Evolutionary conservation across 176 grass and related monocot species (phyloP).

Genomic region (sorghum (Sorghum bicolor)): Sorghum_bicolor_NCBIv3 NC_012879.2:9577501-9578000

Average conservation of each 20-base stretch:
- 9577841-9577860: background rate
- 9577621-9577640: background rate
- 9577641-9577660: background rate
- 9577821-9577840: no score
- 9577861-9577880: background rate
- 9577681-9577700: slow-evolving; percentile 28
- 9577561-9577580: background rate
- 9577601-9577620: background rate
- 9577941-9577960: background rate
- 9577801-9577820: background rate
- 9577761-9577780: background rate
- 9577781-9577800: background rate
- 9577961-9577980: background rate
- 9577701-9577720: background rate
- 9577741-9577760: background rate
- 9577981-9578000: background rate
- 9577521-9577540: background rate
- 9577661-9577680: background rate
- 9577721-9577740: background rate
- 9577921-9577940: background rate
- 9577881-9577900: background rate
- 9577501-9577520: background rate
- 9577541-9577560: background rate
- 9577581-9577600: background rate
- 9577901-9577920: no score